Evolutionary conservation across 495 filamentous ascomycete genomes (phyloP).

Genomic region (Jackrogersella multiformis): DNA sequence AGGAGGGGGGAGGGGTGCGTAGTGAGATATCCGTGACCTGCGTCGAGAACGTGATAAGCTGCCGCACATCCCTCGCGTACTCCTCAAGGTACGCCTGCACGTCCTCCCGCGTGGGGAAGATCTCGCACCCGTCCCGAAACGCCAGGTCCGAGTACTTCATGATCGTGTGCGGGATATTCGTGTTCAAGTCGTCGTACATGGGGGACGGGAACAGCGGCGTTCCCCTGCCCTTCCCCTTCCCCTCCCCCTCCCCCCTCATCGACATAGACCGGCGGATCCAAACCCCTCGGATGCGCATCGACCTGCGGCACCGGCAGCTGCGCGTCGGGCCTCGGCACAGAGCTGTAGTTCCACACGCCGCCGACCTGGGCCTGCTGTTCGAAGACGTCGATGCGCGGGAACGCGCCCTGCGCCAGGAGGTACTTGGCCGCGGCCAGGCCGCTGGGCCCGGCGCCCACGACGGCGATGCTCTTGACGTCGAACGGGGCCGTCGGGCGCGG

Average conservation of each 20-base stretch:
- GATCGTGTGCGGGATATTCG: constrained; percentile 84
- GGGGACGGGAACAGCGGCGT: constrained; percentile 70
- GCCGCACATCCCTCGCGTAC: constrained; percentile 73
- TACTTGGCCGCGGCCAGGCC: constrained; percentile 77
- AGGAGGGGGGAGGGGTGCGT: too few species aligned
- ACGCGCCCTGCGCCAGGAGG: constrained; percentile 75
- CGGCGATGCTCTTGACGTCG: constrained; percentile 63
- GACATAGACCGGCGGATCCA: constrained; percentile 51
- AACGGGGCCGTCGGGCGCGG: constrained; percentile 34
- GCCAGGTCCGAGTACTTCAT: constrained; percentile 81
- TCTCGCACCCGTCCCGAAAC: constrained; percentile 67
- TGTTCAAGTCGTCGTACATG: constrained; percentile 81
- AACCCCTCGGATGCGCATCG: constrained; percentile 48
- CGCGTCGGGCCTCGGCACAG: constrained; percentile 36
- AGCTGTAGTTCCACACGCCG: constrained; percentile 84
- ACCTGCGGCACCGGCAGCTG: constrained; percentile 52
- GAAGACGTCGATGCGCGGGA: constrained; percentile 76
- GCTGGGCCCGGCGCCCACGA: constrained; percentile 76
- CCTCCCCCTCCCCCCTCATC: constrained; percentile 12
- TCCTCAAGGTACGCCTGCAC: constrained; percentile 77
- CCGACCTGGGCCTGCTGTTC: constrained; percentile 80
- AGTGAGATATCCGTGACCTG: constrained; percentile 52
- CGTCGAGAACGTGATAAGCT: constrained; percentile 55
- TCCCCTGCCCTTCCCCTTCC: constrained; percentile 6
- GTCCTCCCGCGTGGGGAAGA: constrained; percentile 75